Evolutionary conservation across 2,329 filamentous ascomycete genomes (phyloP).

Genomic region (Davidsoniella neocaledoniae): DNA sequence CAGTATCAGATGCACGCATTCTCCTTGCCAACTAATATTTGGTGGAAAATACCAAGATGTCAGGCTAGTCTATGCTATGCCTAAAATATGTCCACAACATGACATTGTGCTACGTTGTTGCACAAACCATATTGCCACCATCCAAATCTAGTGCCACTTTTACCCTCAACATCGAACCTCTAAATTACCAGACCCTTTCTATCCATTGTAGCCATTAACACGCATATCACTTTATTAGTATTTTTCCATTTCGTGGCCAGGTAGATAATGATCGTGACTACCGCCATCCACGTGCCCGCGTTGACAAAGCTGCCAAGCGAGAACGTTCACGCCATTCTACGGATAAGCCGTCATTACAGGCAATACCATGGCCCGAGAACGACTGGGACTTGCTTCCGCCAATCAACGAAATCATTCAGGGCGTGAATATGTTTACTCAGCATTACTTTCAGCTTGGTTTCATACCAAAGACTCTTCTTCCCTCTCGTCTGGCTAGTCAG

Average conservation of each 20-base stretch:
- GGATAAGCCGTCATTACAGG: not conserved
- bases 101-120: not conserved
- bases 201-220: not conserved
- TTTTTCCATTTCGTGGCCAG: constrained; percentile 36
- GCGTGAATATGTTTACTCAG: constrained; percentile 33
- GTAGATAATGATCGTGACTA: constrained; percentile 38
- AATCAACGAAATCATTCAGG: constrained; percentile 32
- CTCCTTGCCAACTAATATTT: not conserved
- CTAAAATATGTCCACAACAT: not conserved
- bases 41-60: not conserved
- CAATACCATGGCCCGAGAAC: constrained; percentile 18
- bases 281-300: constrained; percentile 35
- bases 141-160: too few relatives aligned
- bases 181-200: too few relatives aligned
- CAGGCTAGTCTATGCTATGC: not conserved
- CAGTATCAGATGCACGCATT: not conserved
- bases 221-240: constrained; percentile 19
- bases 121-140: too few relatives aligned
- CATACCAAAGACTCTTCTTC: constrained; percentile 36
- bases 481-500: constrained; percentile 28
- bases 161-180: too few relatives aligned
- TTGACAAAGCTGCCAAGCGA: constrained; percentile 28
- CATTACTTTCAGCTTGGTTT: constrained; percentile 45
- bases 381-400: constrained; percentile 35
- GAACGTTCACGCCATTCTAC: constrained; percentile 15